Percentiles rank a stretch among this genome's conserved stretches.
phyloP scores from a whole-genome alignment of 441 rosid genomes.

The Jatropha podagrica region DNA sequence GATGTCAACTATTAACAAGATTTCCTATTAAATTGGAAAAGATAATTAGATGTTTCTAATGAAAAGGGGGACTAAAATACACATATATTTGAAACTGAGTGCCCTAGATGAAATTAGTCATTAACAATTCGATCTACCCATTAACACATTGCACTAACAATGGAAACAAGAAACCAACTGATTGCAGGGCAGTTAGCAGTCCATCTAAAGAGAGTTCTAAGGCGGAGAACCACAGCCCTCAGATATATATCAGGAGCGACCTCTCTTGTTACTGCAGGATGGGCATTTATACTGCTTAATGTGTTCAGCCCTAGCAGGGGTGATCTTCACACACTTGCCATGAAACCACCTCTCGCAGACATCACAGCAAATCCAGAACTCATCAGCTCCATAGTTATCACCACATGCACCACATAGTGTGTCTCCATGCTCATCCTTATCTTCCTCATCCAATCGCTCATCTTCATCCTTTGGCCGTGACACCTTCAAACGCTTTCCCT shows the following conservation, averaged over 20 bases:
- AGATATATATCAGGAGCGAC: constrained; percentile 41
- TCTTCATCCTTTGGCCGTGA: constrained; percentile 47
- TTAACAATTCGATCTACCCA: neutral
- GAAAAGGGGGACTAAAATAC: neutral
- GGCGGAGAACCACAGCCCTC: constrained; percentile 5
- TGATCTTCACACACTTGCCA: constrained; percentile 82
- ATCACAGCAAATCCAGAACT: constrained; percentile 78
- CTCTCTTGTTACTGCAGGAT: constrained; percentile 81
- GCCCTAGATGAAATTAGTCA: constrained; percentile 5
- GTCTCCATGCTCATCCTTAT: constrained; percentile 71
- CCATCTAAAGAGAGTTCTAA: constrained; percentile 1
- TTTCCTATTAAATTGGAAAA: constrained; percentile 4
- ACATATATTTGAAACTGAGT: neutral
- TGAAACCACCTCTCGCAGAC: constrained; percentile 75
- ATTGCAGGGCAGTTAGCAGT: constrained; percentile 4
- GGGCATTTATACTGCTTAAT: constrained; percentile 91
- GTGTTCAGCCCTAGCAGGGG: constrained; percentile 92
- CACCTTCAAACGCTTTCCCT: constrained; percentile 42
- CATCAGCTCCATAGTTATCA: constrained; percentile 56
- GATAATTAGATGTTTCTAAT: neutral
- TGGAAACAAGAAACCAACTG: constrained; percentile 17
- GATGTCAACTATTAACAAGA: neutral
- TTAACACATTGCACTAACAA: constrained; percentile 26
- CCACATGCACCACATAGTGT: constrained; percentile 75
- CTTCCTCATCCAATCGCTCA: constrained; percentile 56